phyloP scores from a whole-genome alignment of 768 basidiomycete species.

The Pulveroboletus ravenelii region DNA sequence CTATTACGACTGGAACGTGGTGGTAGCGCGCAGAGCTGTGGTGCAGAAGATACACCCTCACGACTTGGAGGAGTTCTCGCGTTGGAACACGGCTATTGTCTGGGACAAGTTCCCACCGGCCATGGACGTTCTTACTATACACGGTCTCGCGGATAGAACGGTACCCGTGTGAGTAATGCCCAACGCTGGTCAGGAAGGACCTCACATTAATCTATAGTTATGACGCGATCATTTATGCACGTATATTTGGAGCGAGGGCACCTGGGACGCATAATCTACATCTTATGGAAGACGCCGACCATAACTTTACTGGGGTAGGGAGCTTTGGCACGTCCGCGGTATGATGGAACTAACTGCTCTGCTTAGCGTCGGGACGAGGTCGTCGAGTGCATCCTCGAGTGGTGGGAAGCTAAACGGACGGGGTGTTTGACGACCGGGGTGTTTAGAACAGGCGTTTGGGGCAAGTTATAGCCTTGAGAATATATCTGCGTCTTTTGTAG shows the following conservation, averaged over 20 bases:
- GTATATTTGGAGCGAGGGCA: constrained; percentile 48
- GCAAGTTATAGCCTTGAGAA: constrained; percentile 43
- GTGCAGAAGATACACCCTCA: constrained; percentile 50
- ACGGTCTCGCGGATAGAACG: constrained; percentile 64
- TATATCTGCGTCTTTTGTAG: too few species aligned
- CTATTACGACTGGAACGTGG: constrained; percentile 56
- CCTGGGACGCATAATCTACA: constrained; percentile 71
- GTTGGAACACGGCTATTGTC: constrained; percentile 63
- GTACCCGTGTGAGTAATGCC: constrained; percentile 59
- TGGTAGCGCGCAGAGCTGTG: constrained; percentile 61
- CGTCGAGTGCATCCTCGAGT: constrained; percentile 61
- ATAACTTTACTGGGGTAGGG: constrained; percentile 65
- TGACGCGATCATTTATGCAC: constrained; percentile 67
- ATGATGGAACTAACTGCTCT: constrained; percentile 2
- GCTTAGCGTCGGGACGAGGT: constrained; percentile 58
- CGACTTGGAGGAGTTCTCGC: constrained; percentile 57
- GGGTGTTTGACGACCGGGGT: constrained; percentile 55
- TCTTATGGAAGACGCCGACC: constrained; percentile 70
- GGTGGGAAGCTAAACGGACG: constrained; percentile 51
- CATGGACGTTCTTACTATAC: constrained; percentile 69
- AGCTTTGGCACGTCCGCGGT: neutral
- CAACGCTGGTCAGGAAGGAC: neutral
- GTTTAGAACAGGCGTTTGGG: constrained; percentile 54
- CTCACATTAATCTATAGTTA: constrained; percentile 39
- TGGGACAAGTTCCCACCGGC: constrained; percentile 61